Evolutionary conservation across 257 asterid species (phyloP), one percentile per base, ranked within the genome.

Genomic region (Solanum virginianum): DNA sequence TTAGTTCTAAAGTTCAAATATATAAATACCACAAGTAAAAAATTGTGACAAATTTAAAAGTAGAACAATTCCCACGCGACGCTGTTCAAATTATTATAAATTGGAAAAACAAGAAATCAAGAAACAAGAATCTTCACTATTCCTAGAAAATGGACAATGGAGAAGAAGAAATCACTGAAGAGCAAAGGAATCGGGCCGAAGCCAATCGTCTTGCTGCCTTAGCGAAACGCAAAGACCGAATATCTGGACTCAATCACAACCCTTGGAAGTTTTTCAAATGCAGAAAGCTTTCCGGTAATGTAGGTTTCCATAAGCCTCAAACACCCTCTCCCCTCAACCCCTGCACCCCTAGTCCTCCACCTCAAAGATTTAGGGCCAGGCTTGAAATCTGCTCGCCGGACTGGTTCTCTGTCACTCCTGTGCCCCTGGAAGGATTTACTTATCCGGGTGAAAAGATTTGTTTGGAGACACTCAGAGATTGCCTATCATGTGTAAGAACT

Each of bases 371-470:
- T 82, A 80, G 85, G 66, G 97, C 89, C 75, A 91, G 95, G 54
- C 88, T 95, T 55, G 97, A 96, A 85, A 92, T 96, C 9, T 92
- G 97, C 90, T 91, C 97, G 14, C 95, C 95, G 11, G 99, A 96
- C 87, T 94, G 98, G 11, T 96, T 96, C 87, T 89, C 91, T 39
- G 85, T 94, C 72, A 91, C 94, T 69, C 98, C 99, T 6, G 85
- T 71, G 10, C 87, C 97, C 8, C 49, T 90, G 39, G 88, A 89
- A 80, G 98, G 96, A 79, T 90, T 89, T 39, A 85, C 81, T 59
- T 96, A 88, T 83, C 97, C 98, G 1, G 97, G 96, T 15, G 95
- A 94, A 69, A 91, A 70, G 49, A 66, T 80, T 72, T 91, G 97
- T 87, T 88, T 96, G 55, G 88, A 92, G 86, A 91, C 75, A 88